phyloP scores from a whole-genome alignment of 345 rosid species.

The Arabis hirsuta region DNA sequence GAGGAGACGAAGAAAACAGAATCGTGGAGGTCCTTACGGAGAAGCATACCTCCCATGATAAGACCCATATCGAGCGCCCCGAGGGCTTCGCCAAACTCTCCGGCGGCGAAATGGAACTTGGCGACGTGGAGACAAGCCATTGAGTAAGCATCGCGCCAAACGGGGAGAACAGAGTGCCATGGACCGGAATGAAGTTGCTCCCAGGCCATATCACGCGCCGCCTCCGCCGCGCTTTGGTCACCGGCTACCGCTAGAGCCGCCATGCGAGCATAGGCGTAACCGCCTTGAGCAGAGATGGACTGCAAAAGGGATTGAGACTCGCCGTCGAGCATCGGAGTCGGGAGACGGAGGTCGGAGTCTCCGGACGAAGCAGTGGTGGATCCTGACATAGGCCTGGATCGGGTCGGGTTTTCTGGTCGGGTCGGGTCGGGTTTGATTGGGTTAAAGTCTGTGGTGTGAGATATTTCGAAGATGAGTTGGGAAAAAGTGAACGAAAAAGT shows the following conservation, averaged over 20 bases:
- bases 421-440: constrained; percentile 20
- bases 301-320: constrained; percentile 66
- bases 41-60: constrained; percentile 89
- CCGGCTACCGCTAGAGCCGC: constrained; percentile 69
- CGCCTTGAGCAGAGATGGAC: constrained; percentile 74
- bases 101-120: constrained; percentile 58
- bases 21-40: constrained; percentile 73
- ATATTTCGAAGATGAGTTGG: constrained; percentile 33
- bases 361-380: constrained; percentile 31
- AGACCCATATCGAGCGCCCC: constrained; percentile 89
- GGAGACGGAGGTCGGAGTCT: constrained; percentile 41
- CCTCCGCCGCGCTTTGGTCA: constrained; percentile 91
- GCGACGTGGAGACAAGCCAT: constrained; percentile 89
- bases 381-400: constrained; percentile 36
- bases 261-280: constrained; percentile 84
- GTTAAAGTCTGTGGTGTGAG: constrained; percentile 18
- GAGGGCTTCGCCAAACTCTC: constrained; percentile 74
- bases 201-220: constrained; percentile 97
- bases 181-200: constrained; percentile 99
- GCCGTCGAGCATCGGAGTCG: constrained; percentile 73
- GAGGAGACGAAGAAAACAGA: constrained; percentile 54
- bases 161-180: constrained; percentile 93
- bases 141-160: constrained; percentile 97
- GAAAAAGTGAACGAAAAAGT: constrained; percentile 39
- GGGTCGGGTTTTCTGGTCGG: constrained; percentile 28